Base-by-base conservation (phyloP, 768 basidiomycete species). In the Hirschioporus abietinus region DNA sequence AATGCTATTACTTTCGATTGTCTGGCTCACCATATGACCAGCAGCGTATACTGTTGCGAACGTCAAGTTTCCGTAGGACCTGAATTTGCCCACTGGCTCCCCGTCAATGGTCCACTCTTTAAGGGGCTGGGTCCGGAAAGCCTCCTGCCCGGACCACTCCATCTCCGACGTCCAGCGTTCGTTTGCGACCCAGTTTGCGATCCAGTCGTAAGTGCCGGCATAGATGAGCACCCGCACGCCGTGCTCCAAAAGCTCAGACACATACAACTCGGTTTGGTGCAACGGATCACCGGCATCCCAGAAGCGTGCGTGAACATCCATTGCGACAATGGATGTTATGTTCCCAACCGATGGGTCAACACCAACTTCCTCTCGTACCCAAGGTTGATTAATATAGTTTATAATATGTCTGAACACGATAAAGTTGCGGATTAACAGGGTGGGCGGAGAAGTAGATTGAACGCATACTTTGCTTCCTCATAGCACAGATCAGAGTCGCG, bases 321-420 rank as follows among this genome's bases (percentile, higher is more conserved):
- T 35, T n/a, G 76, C 78, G 60, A 76, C 72, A 20, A 75, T 72
- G 70, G 81, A 85, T 61, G 81, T 80, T 2, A 30, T 30, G 8
- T 8, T 30, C 7, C 75, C 74, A 1, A 78, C 71, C 4, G 77
- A 73, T 4, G 81, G 73, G 72, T 88, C 86, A 17, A 92, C 89
- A 57, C 92, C 92, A 3, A 95, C 81, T 2, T 76, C 74, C 0
- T 72, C 67, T 18, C 87, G 86, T 34, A 87, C 79, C 8, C 80
- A 77, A 0, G 85, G 82, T 42, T 81, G 80, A 72, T 87, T 82
- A 64, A 95, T 88, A 76, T 86, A 95, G 2, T 78, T 74, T 0
- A 74, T 68, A 68, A 94, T 88, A 68, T 80, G 72, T 64, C 89
- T 90, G 69, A 6, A 30, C 7, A 36, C 20, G 10, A 35, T 27